Percentiles rank a stretch among this genome's conserved stretches.
Conservation (phyloP, 2,329 filamentous ascomycete genomes). For the Pseudocercospora crystallina region DNA sequence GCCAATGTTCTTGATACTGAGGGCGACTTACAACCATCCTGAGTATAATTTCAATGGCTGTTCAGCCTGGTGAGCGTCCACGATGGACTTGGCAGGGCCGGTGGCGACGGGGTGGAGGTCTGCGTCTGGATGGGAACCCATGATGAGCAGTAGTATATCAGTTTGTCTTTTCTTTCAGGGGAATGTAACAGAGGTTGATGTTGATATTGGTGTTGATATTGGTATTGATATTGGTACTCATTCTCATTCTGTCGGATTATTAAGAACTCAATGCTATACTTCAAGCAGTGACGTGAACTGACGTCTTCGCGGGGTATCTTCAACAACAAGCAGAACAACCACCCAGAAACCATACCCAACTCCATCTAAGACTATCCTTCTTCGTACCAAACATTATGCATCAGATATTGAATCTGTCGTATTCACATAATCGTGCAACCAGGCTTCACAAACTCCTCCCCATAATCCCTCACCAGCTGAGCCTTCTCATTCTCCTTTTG, state of each 20-base stretch:
- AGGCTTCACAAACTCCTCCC: conserved; percentile 36
- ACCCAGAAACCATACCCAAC: too few relatives aligned
- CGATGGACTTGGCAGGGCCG: conserved; percentile 42
- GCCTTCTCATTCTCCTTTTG: conserved; percentile 70
- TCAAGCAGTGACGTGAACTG: too few relatives aligned
- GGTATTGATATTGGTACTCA: too few relatives aligned
- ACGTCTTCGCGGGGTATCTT: too few relatives aligned
- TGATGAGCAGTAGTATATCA: conserved; percentile 3
- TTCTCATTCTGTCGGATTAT: too few relatives aligned
- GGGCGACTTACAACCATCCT: conserved; percentile 32
- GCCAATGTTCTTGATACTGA: background rate
- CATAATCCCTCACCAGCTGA: conserved; percentile 55
- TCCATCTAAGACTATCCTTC: too few relatives aligned
- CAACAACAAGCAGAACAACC: too few relatives aligned
- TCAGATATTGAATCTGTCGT: background rate
- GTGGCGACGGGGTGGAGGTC: conserved; percentile 47
- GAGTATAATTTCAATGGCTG: conserved; percentile 37
- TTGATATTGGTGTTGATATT: background rate
- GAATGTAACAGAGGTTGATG: too few relatives aligned
- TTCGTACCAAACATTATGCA: too few relatives aligned
- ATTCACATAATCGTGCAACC: conserved; percentile 34
- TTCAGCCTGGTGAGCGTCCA: conserved; percentile 33
- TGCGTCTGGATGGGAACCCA: conserved; percentile 40
- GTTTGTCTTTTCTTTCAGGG: too few relatives aligned
- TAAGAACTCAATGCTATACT: too few relatives aligned